These are phyloP conservation scores for Beauveria brongniartii DNA, from an alignment of 2,329 filamentous ascomycete genomes.

Conservation along the genomic window DNA sequence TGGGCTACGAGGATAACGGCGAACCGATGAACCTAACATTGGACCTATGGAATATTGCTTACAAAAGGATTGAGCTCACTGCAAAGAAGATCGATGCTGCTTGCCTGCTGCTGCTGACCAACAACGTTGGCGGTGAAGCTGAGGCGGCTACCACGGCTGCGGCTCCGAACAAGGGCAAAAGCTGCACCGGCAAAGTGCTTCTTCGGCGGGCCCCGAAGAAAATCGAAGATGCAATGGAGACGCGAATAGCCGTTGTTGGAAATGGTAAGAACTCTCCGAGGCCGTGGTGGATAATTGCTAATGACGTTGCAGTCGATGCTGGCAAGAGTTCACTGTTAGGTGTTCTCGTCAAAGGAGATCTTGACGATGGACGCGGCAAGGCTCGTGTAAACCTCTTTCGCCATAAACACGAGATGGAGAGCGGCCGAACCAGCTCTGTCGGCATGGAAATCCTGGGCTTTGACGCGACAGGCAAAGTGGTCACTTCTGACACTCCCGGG, in stretches of 20 bases:
- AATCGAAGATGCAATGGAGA: slow-evolving; percentile 87
- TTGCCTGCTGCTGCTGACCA: slow-evolving; percentile 78
- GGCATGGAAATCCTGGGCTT: slow-evolving; percentile 99
- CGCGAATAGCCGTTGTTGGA: slow-evolving; percentile 89
- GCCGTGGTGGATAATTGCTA: slow-evolving; percentile 2
- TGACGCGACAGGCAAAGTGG: slow-evolving; percentile 74
- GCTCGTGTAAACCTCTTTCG: slow-evolving; percentile 93
- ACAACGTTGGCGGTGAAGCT: slow-evolving; percentile 71
- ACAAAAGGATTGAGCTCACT: slow-evolving; percentile 56
- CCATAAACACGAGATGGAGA: slow-evolving; percentile 97
- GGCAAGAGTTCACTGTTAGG: slow-evolving; percentile 95
- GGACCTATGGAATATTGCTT: slow-evolving; percentile 67
- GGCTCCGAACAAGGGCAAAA: slow-evolving; percentile 57
- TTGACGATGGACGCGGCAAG: slow-evolving; percentile 90
- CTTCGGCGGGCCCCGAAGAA: slow-evolving; percentile 65
- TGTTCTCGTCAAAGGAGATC: slow-evolving; percentile 87
- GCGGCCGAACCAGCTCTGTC: slow-evolving; percentile 88
- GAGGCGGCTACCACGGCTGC: slow-evolving; percentile 54
- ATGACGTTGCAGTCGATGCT: slow-evolving; percentile 64
- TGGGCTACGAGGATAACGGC: slow-evolving; percentile 84
- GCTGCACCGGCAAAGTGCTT: slow-evolving; percentile 77
- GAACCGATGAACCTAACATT: slow-evolving; percentile 72
- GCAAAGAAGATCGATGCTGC: slow-evolving; percentile 61
- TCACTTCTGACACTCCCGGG: slow-evolving; percentile 73
- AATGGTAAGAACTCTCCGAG: slow-evolving; percentile 50